Evolutionary conservation across 2,329 filamentous ascomycete genomes (phyloP).

Genomic region (Aspergillus sp.): DNA sequence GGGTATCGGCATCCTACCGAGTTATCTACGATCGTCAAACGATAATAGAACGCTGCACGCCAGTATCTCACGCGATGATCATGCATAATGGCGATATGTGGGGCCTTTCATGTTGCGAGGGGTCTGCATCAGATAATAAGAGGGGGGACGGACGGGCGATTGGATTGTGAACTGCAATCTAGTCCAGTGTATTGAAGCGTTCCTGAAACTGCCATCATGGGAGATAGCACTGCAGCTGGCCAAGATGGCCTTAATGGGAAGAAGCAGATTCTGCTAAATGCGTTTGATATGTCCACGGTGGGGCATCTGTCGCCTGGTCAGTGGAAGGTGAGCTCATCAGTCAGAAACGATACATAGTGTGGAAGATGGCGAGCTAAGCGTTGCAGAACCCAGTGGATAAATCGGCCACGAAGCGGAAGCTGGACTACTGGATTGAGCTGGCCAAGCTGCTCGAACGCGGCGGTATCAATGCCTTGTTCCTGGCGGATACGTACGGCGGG

Average conservation of each 20-base stretch:
- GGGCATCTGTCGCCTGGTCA: constrained; percentile 66
- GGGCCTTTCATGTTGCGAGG: not conserved
- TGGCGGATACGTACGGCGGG: constrained; percentile 65
- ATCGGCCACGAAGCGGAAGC: constrained; percentile 59
- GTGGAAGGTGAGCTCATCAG: constrained; percentile 56
- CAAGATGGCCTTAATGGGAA: constrained; percentile 25
- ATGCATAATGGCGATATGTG: constrained; percentile 14
- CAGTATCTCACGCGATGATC: constrained; percentile 13
- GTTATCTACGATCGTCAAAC: not conserved
- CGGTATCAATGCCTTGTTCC: constrained; percentile 63
- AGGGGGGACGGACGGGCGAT: not conserved
- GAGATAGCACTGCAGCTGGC: constrained; percentile 8
- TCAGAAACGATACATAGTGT: not conserved
- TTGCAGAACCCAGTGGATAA: constrained; percentile 59
- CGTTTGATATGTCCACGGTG: constrained; percentile 66
- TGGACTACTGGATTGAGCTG: constrained; percentile 64
- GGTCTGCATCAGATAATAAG: constrained; percentile 3
- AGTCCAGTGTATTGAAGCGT: not conserved
- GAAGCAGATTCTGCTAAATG: constrained; percentile 62
- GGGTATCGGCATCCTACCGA: not conserved
- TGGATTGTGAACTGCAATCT: not conserved
- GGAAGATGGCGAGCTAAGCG: constrained; percentile 6
- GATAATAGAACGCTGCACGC: not conserved
- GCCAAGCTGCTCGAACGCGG: constrained; percentile 63
- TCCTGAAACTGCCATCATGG: constrained; percentile 16